Evolutionary conservation across 2,329 filamentous ascomycete species (phyloP), one percentile per base, ranked within the genome.

Genomic region (Arthrinium phaeospermum): DNA sequence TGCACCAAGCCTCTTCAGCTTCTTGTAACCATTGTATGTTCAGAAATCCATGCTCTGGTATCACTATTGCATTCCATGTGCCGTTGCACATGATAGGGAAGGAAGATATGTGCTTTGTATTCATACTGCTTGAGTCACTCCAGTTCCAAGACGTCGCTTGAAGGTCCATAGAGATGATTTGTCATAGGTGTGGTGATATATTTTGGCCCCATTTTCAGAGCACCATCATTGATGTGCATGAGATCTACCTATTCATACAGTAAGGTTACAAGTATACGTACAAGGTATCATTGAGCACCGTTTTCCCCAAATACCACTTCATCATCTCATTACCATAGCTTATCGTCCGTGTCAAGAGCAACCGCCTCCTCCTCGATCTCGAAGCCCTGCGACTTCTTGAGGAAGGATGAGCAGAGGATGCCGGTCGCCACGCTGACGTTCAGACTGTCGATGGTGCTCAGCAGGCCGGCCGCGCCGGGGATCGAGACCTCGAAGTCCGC

Each of bases 391-490:
- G 53, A 64, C 53, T 64, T 64, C 77, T 83, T 87, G 77, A 94
- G 80, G 78, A 96, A 94, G 0, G 91, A 86, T 75, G 91, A 88
- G 74, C 91, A 92, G 69, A 98, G 83, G 68, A 98, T 84, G 0
- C 91, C 94, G 8, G 94, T 91, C 1, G 96, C 96, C 27, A 97
- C 95, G 79, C 94, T 94, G 51, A 98, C 96, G 80, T 99, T 98
- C 80, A 99, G 83, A 81, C 95, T 98, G 82, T 98, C 96, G 3
- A 99, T 91, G 80, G 76, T 91, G 80, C 78, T 88, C 80, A 78
- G 85, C 74, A 79, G 84, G 57, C 82, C 87, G 75, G 75, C 83
- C 81, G 81, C 88, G 81, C 81, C 89, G 75, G 87, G 87, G 71
- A 99, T 94, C 8, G 91, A 89, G 5, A 92, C 77, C 76, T 91